These are phyloP conservation scores for Yamadazyma kitorensis DNA, from an alignment of 805 yeast species.

Conservation along the genomic window DNA sequence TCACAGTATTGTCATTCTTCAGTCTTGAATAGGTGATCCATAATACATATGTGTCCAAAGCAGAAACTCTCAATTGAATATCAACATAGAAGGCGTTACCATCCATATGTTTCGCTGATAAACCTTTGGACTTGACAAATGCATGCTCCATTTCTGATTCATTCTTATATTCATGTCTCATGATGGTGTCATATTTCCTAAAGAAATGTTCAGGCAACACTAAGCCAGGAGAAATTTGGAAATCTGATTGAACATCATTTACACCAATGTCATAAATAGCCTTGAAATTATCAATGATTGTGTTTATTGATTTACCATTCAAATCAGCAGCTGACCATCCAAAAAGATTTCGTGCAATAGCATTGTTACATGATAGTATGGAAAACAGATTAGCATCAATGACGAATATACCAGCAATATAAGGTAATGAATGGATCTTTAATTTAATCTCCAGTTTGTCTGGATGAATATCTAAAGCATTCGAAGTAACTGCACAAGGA, in stretches of 20 bases:
- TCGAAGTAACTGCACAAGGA: conserved; percentile 74
- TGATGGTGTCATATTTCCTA: conserved; percentile 58
- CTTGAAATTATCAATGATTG: conserved; percentile 62
- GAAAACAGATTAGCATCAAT: conserved; percentile 50
- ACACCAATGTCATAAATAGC: conserved; percentile 42
- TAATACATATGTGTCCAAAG: conserved; percentile 54
- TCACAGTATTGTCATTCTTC: conserved; percentile 1
- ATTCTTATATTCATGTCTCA: conserved; percentile 17
- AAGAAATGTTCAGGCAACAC: conserved; percentile 92
- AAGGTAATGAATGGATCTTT: conserved; percentile 75
- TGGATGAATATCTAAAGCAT: conserved; percentile 49
- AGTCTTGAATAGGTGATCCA: conserved; percentile 85
- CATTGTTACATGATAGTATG: conserved; percentile 72
- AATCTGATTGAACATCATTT: conserved; percentile 20
- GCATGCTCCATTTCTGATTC: conserved; percentile 42
- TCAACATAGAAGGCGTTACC: conserved; percentile 68
- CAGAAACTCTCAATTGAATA: conserved; percentile 73
- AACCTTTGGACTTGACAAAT: conserved; percentile 62
- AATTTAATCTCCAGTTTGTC: conserved; percentile 46
- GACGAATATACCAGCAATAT: conserved; percentile 82
- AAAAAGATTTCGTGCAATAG: conserved; percentile 74
- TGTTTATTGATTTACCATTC: conserved; percentile 43
- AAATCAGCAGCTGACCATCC: conserved; percentile 57
- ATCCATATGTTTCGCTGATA: conserved; percentile 66
- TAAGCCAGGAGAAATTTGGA: conserved; percentile 52